Evolutionary conservation across 805 yeast species (phyloP), one percentile per base, ranked within the genome.

Genomic region (Lachancea cidri): DNA sequence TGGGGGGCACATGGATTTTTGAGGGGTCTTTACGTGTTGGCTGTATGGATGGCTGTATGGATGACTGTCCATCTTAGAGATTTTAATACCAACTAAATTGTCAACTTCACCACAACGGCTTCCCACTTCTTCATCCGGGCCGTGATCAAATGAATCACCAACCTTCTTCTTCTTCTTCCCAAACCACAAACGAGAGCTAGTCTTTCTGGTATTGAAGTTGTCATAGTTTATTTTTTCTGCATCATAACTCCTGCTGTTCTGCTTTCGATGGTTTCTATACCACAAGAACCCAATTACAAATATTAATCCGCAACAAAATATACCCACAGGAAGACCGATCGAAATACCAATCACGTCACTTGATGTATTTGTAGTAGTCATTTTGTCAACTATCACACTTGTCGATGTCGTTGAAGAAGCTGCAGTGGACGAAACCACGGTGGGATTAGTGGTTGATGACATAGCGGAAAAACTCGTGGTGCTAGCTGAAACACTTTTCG

Each of bases 311-410:
- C 57, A 39, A 31, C 50, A 46, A 36, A 58, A 54, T 6, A 60
- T 41, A 1, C 60, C 64, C 11, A 60, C 44, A 2, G 65, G 65
- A 14, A 60, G 41, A 1, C 65, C 65, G 17, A 60, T 50, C 4
- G 63, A 49, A n/a, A 60, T 38, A 1, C 58, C 65, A 20, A 60
- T 38, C 4, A 46, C 45, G 13, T 37, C 18, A 5, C 42, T 45
- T 2, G 55, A 49, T 2, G 47, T 39, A 18, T 44, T 43, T n/a
- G 29, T 33, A 4, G 17, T 31, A 3, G 44, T 30, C 5, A 41
- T 20, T 4, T 35, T 35, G 29, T 41, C 33, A 5, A 41, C 16
- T 13, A 35, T 17, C n/a, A 8, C 20, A 24, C 33, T 19, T 9
- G 33, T n/a, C 18, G 33, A 20, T 7, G 18, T 14, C 11, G 30